A percentile compares a stretch with the other conserved stretches of the same genome.
Conservation (phyloP, 306 rosid species). For the Sicyos edulis region DNA sequence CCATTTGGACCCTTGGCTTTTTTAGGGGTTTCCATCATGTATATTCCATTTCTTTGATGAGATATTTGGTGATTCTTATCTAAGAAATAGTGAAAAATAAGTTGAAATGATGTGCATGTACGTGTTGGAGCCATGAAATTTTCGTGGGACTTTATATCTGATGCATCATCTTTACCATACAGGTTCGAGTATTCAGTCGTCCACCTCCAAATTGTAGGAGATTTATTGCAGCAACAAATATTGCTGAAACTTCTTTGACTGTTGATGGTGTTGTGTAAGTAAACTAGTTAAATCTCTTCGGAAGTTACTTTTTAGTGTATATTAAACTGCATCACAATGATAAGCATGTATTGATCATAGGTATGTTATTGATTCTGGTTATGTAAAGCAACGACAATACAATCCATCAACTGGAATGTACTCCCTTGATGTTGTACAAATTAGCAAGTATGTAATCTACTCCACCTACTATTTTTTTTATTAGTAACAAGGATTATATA, state of each 20-base stretch:
- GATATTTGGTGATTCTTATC: background rate
- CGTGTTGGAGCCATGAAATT: background rate
- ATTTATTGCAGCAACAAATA: conserved; percentile 89
- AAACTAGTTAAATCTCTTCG: conserved; percentile 8
- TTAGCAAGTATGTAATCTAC: conserved; percentile 70
- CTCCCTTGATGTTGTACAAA: conserved; percentile 91
- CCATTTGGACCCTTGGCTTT: background rate
- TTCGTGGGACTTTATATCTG: conserved; percentile 27
- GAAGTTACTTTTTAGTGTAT: conserved; percentile 13
- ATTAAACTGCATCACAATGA: conserved; percentile 18
- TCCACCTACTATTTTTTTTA: conserved; percentile 4
- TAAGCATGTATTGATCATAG: conserved; percentile 36
- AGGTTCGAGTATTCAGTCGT: conserved; percentile 91
- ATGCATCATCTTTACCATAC: conserved; percentile 25
- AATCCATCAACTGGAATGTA: conserved; percentile 95
- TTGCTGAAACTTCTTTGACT: conserved; percentile 97
- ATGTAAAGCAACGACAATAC: conserved; percentile 94
- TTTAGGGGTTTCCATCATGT: background rate
- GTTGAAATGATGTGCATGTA: conserved; percentile 6
- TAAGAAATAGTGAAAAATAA: background rate
- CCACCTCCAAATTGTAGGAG: conserved; percentile 90
- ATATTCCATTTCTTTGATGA: background rate
- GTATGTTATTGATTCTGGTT: conserved; percentile 93
- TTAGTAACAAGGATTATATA: no score
- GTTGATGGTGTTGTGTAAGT: conserved; percentile 99